These are phyloP conservation scores for Metarhizium rileyi DNA, from an alignment of 2,329 filamentous ascomycete species.

Conservation along the genomic window DNA sequence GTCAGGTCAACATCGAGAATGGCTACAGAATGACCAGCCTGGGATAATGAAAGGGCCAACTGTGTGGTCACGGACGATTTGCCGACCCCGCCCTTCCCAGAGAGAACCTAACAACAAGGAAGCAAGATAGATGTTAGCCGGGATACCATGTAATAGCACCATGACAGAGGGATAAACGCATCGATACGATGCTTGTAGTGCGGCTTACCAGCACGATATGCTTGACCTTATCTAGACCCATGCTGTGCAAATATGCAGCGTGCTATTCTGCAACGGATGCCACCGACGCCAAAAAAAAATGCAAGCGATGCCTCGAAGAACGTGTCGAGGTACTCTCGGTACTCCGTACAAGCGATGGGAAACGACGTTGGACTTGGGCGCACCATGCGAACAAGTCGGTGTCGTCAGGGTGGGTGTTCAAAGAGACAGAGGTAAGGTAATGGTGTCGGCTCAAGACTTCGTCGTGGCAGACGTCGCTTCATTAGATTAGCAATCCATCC, in stretches of 20 bases:
- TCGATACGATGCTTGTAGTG: background rate
- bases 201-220: slow-evolving; percentile 61
- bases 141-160: background rate
- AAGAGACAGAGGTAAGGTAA: too few species aligned
- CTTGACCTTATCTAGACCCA: slow-evolving; percentile 49
- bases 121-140: slow-evolving; percentile 10
- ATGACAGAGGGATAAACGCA: background rate
- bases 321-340: background rate
- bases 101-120: slow-evolving; percentile 51
- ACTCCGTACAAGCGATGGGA: too few species aligned
- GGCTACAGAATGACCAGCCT: slow-evolving; percentile 80
- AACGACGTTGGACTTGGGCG: too few species aligned
- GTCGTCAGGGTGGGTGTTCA: too few species aligned
- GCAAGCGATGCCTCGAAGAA: background rate
- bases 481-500: too few species aligned
- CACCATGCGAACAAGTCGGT: too few species aligned
- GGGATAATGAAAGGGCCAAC: slow-evolving; percentile 78
- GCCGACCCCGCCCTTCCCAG: slow-evolving; percentile 94
- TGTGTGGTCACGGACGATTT: slow-evolving; percentile 98
- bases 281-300: too few species aligned
- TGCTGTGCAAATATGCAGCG: slow-evolving; percentile 7
- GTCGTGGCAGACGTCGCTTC: too few species aligned
- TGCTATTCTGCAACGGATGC: background rate
- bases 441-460: too few species aligned
- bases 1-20: slow-evolving; percentile 96